phyloP scores from a whole-genome alignment of 345 rosid species.

The Rhodomyrtus tomentosa region DNA sequence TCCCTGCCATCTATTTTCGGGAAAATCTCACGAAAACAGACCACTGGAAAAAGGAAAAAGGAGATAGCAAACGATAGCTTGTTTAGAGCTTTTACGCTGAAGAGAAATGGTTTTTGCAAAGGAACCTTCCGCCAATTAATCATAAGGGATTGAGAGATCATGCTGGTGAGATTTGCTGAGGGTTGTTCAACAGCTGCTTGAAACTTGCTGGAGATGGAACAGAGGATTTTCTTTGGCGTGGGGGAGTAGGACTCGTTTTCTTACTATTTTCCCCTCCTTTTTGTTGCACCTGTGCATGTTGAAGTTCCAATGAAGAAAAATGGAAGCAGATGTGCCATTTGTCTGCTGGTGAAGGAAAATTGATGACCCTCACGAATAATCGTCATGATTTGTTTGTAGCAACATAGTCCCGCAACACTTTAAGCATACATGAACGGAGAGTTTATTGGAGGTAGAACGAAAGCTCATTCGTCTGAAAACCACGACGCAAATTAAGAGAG shows the following conservation, averaged over 20 bases:
- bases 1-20: not conserved
- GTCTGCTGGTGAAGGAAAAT: not conserved
- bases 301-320: not conserved
- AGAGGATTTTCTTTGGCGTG: not conserved
- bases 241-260: not conserved
- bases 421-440: not conserved
- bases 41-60: not conserved
- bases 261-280: not conserved
- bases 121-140: not conserved
- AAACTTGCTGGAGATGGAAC: constrained; percentile 1
- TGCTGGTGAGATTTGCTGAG: constrained; percentile 13
- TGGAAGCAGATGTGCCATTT: not conserved
- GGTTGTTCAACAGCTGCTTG: constrained; percentile 23
- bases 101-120: not conserved
- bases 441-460: not conserved
- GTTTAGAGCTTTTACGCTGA: not conserved
- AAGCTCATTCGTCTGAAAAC: not conserved
- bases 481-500: not conserved
- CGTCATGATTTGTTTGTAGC: not conserved
- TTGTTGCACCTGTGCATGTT: not conserved
- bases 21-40: not conserved
- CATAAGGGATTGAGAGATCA: not conserved
- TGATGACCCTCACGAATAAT: not conserved
- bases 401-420: not conserved
- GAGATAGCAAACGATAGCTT: not conserved